Evolutionary conservation across 2,329 filamentous ascomycete genomes (phyloP).

Genomic region (Alternaria longipes): DNA sequence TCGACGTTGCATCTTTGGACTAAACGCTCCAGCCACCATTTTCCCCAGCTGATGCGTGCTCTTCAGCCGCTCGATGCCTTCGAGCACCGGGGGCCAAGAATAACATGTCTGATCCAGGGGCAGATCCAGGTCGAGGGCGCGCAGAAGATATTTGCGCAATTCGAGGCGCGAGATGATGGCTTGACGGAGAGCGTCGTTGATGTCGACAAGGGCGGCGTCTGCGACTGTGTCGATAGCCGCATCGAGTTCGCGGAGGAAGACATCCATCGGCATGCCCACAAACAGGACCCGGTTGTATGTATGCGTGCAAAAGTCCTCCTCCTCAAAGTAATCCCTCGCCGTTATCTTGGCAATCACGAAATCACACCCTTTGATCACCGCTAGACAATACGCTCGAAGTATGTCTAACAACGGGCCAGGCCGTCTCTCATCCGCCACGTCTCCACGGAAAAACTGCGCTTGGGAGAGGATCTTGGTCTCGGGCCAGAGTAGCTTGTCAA

Average conservation of each 20-base stretch:
- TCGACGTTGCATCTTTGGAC: constrained; percentile 87
- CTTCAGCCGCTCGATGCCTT: constrained; percentile 63
- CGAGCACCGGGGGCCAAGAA: constrained; percentile 51
- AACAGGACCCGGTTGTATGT: constrained; percentile 85
- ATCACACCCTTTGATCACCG: constrained; percentile 82
- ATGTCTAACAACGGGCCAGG: constrained; percentile 58
- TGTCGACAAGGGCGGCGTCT: constrained; percentile 33
- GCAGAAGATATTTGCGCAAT: constrained; percentile 72
- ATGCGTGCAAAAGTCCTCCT: constrained; percentile 96
- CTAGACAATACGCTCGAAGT: constrained; percentile 85
- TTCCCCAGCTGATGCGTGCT: constrained; percentile 70
- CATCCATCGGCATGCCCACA: constrained; percentile 53
- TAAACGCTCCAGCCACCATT: constrained; percentile 81
- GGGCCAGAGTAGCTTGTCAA: constrained; percentile 82
- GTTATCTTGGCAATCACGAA: constrained; percentile 80
- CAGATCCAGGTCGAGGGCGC: constrained; percentile 55
- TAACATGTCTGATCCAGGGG: constrained; percentile 38
- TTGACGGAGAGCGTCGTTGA: constrained; percentile 51
- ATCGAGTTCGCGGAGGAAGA: constrained; percentile 47
- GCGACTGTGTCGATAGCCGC: constrained; percentile 41
- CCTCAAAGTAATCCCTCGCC: constrained; percentile 92
- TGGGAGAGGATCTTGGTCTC: constrained; percentile 70
- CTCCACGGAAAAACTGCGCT: constrained; percentile 65
- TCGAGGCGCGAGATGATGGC: constrained; percentile 73
- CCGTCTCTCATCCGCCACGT: constrained; percentile 30